Evolutionary conservation across 2,329 filamentous ascomycete genomes (phyloP), one percentile per base, ranked within the genome.

Genomic region (Amauroascus niger): DNA sequence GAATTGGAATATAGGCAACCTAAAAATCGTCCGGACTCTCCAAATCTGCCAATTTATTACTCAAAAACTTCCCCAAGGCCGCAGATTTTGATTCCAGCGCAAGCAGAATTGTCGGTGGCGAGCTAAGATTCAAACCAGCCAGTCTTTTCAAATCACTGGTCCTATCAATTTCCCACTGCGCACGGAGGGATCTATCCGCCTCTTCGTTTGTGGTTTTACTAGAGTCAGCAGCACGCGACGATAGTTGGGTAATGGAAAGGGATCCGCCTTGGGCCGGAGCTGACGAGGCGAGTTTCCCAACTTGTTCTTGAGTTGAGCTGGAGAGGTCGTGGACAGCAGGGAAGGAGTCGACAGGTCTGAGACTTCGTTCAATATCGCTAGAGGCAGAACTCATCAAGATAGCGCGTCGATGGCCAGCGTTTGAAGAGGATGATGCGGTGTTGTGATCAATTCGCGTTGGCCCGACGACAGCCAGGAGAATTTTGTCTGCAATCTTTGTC

Each of bases 11-110:
- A 30, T 26, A 49, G 14, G 6, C 20, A 13, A 26, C 30, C 20
- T 57, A 72, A 50, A 72, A 72, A 56, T 72, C 70, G 33, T 72
- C 70, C 0, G 70, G 70, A 43, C 67, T 69, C 55, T 70, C 69
- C 18, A 72, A 57, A 55, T 71, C 70, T 47, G 64, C 59, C 22
- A 72, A 46, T 49, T 72, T 72, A 49, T 70, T 66, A 9, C 68
- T 62, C 11, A 72, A 61, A 49, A 72, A 72, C 9, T 64, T 62
- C 6, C 67, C 70, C 40, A 72, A 53, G 3, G 70, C 70, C 1
- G 69, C 70, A 20, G 68, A 71, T 56, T 72, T 72, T 6, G 70
- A 71, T 53, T 72, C 70, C 9, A 72, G 54, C 1, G 70, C 70
- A 9, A 72, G 60, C 5, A 72, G 59, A 2, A 71, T 70, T 1